Conservation (phyloP, 768 basidiomycete genomes). For the Suillus brevipes region DNA sequence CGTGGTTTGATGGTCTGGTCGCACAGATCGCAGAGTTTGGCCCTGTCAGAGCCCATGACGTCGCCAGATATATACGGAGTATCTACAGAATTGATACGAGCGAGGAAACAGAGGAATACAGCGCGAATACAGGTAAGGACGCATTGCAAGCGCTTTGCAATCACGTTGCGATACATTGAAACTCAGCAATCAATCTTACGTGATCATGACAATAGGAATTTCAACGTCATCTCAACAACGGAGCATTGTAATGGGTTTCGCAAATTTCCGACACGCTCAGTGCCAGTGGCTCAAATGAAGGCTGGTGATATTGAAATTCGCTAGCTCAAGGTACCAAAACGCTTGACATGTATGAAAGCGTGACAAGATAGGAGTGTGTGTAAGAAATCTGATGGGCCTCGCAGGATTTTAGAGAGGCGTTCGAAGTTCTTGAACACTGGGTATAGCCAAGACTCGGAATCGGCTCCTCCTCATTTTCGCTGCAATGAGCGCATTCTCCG, state of each 20-base stretch:
- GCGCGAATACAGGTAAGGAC: neutral
- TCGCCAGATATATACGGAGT: neutral
- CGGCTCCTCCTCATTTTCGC: conserved; percentile 80
- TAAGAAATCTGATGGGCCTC: too few species aligned
- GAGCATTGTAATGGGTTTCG: neutral
- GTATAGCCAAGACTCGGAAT: too few species aligned
- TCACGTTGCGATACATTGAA: neutral
- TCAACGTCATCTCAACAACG: neutral
- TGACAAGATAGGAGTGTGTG: too few species aligned
- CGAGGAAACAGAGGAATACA: neutral
- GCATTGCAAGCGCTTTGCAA: neutral
- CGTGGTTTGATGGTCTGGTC: neutral
- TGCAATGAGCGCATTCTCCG: conserved; percentile 63
- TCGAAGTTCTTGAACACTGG: too few species aligned
- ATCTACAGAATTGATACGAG: neutral
- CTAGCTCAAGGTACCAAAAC: neutral
- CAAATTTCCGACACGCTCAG: neutral
- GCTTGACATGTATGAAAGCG: too few species aligned
- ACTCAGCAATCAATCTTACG: neutral
- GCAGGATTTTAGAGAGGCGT: too few species aligned
- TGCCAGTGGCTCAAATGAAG: neutral
- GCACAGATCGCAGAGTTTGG: neutral
- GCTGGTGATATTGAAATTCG: neutral
- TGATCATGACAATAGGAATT: neutral
- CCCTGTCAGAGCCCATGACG: neutral